phyloP scores from a whole-genome alignment of 768 basidiomycete species.

The Multifurca ochricompacta region DNA sequence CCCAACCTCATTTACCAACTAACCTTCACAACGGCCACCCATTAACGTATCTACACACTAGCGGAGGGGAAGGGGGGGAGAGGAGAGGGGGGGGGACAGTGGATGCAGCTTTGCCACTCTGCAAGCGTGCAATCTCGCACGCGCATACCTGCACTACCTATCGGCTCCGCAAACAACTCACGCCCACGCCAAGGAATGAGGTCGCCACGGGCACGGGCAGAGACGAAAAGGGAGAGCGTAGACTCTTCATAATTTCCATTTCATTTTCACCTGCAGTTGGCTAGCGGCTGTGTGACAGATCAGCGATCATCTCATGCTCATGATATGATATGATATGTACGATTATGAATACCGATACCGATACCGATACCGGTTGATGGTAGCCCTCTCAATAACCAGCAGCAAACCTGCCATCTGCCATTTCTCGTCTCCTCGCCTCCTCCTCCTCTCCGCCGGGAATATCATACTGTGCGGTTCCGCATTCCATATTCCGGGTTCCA shows the following conservation, averaged over 20 bases:
- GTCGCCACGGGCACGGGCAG: neutral
- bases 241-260: too few relatives aligned
- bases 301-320: neutral
- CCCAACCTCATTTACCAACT: neutral
- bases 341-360: too few relatives aligned
- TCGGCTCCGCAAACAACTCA: neutral
- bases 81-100: neutral
- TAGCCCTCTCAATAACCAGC: too few relatives aligned
- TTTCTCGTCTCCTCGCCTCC: neutral
- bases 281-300: slow-evolving; percentile 5
- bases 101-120: neutral
- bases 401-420: too few relatives aligned
- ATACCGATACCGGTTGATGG: too few relatives aligned
- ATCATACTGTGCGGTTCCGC: too few relatives aligned
- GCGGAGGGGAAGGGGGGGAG: too few relatives aligned
- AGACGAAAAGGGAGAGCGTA: too few relatives aligned
- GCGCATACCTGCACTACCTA: neutral
- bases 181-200: neutral
- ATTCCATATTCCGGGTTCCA: too few relatives aligned
- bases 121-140: neutral
- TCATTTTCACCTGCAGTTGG: too few relatives aligned
- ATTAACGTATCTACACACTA: too few relatives aligned
- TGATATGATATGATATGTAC: too few relatives aligned
- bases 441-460: neutral
- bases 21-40: neutral